Percentiles rank a stretch among this genome's conserved stretches.
These are phyloP conservation scores for Skeletonema menzelii DNA, from an alignment of 108 stramenopile genomes.

Conservation along the genomic window DNA sequence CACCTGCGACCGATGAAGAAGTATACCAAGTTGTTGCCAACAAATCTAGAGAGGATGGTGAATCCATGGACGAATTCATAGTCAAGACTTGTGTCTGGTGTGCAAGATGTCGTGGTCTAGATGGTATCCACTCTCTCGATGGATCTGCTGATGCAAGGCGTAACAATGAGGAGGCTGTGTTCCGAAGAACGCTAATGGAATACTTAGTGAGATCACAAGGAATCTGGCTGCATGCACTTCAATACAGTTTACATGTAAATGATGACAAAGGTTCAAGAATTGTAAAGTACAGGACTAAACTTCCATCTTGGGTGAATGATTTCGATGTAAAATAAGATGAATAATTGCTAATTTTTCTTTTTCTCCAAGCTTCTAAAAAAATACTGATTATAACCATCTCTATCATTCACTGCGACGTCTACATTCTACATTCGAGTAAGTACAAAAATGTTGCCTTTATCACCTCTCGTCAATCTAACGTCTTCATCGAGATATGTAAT, in stretches of 20 bases:
- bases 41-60: conserved; percentile 45
- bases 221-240: conserved; percentile 86
- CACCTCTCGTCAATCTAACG: conserved; percentile 50
- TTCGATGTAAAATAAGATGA: neutral
- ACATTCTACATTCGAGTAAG: conserved; percentile 55
- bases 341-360: neutral
- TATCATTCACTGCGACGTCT: neutral
- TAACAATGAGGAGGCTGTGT: conserved; percentile 11
- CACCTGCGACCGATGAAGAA: conserved; percentile 73
- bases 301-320: conserved; percentile 22
- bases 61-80: conserved; percentile 72
- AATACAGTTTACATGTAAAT: conserved; percentile 53
- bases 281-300: conserved; percentile 14
- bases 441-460: conserved; percentile 66
- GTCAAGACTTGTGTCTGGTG: conserved; percentile 88
- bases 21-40: conserved; percentile 40
- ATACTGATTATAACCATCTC: neutral
- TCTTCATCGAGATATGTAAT: conserved; percentile 67
- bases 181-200: conserved; percentile 56
- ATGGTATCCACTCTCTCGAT: conserved; percentile 11
- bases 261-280: conserved; percentile 24
- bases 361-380: neutral
- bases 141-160: neutral
- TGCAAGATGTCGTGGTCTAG: conserved; percentile 55
- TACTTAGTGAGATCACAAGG: conserved; percentile 75